Evolutionary conservation across 345 rosid genomes (phyloP).

Genomic region (Lepidium africanum): DNA sequence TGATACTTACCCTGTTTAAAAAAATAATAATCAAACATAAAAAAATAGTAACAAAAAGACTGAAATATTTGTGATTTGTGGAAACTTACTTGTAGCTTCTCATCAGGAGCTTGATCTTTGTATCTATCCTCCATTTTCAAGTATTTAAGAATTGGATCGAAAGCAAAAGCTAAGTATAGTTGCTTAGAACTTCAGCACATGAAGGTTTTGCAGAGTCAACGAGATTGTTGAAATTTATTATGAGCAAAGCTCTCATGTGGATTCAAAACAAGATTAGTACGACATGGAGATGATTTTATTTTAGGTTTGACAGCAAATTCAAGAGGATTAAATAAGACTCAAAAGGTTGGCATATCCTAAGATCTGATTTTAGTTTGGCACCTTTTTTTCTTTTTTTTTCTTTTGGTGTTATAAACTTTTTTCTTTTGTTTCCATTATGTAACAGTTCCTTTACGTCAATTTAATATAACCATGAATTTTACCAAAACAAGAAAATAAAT

Average conservation of each 20-base stretch:
- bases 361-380: neutral
- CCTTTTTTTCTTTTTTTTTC: neutral
- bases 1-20: slow-evolving; percentile 51
- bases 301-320: slow-evolving; percentile 11
- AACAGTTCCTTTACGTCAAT: neutral
- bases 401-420: too few relatives aligned
- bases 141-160: neutral
- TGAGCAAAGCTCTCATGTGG: neutral
- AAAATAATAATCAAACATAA: neutral
- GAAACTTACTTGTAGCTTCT: slow-evolving; percentile 17
- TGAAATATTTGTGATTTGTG: slow-evolving; percentile 3
- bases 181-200: slow-evolving; percentile 6
- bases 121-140: slow-evolving; percentile 5
- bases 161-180: neutral
- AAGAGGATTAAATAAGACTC: slow-evolving; percentile 8
- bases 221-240: neutral
- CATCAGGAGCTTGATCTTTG: slow-evolving; percentile 2
- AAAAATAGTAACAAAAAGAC: neutral
- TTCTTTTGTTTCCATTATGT: slow-evolving; percentile 6
- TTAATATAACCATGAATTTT: neutral
- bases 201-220: slow-evolving; percentile 12
- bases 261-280: slow-evolving; percentile 6
- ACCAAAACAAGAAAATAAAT: neutral
- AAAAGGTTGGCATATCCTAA: slow-evolving; percentile 9
- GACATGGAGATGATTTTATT: neutral